These are phyloP conservation scores for Auxenochlorella pyrenoidosa DNA, from an alignment of 139 green algal genomes.

Conservation along the genomic window DNA sequence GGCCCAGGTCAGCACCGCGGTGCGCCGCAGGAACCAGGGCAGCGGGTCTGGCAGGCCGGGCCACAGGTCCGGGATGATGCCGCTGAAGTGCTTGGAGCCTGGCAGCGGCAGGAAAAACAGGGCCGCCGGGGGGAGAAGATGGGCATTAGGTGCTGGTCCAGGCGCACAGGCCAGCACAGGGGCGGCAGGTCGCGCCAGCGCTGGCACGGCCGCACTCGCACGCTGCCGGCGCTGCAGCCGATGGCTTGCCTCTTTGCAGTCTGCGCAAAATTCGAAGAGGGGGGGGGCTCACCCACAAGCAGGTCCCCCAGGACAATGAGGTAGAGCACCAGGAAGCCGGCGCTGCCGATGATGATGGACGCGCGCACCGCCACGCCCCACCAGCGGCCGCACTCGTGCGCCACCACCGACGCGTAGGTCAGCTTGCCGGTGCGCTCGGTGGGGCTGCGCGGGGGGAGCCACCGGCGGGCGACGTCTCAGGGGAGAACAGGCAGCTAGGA, in stretches of 20 bases:
- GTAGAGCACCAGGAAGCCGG: constrained; percentile 37
- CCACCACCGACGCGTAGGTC: constrained; percentile 30
- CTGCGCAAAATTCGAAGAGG: too few species aligned
- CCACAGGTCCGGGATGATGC: constrained; percentile 36
- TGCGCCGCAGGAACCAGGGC: constrained; percentile 34
- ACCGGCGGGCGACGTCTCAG: too few species aligned
- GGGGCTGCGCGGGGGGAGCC: neutral
- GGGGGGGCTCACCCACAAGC: constrained; percentile 32
- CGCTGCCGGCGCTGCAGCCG: too few species aligned
- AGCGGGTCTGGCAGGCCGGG: constrained; percentile 27
- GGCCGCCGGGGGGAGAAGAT: too few species aligned
- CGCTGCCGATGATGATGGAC: neutral
- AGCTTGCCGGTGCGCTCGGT: constrained; percentile 24
- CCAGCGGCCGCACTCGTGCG: constrained; percentile 26
- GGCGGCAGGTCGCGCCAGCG: too few species aligned
- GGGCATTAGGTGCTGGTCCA: too few species aligned
- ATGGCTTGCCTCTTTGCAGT: too few species aligned
- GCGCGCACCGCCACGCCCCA: constrained; percentile 36
- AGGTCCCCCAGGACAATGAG: constrained; percentile 35
- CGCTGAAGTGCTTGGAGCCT: constrained; percentile 17
- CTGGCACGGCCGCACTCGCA: too few species aligned
- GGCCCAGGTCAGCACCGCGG: constrained; percentile 37
- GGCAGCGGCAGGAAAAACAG: neutral
- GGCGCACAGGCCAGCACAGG: too few species aligned
- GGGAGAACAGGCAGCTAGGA: neutral